Conservation (phyloP, 108 stramenopile genomes). For the Cyclotella choctawhatcheeana region DNA sequence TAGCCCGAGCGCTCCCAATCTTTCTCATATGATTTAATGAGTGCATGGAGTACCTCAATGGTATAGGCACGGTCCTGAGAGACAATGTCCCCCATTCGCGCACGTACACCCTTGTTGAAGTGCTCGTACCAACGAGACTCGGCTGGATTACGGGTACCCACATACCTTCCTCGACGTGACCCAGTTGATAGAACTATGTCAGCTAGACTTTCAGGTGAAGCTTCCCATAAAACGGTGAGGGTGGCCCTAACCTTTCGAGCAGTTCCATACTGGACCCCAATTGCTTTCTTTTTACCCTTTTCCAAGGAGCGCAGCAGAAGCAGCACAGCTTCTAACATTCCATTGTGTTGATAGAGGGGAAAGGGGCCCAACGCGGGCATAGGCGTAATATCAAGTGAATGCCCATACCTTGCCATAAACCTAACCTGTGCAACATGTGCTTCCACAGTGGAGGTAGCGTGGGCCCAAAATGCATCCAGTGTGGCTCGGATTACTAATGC, state of each 20-base stretch:
- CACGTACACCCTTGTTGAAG: conserved; percentile 6
- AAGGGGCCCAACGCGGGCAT: conserved; percentile 24
- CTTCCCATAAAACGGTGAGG: conserved; percentile 20
- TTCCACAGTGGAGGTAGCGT: neutral
- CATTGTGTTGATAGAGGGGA: conserved; percentile 2
- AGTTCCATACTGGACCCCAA: conserved; percentile 23
- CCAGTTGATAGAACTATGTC: conserved; percentile 17
- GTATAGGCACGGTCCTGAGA: conserved; percentile 32
- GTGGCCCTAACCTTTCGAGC: conserved; percentile 20
- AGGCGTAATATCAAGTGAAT: neutral
- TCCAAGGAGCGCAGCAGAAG: conserved; percentile 9
- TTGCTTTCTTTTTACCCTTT: conserved; percentile 8
- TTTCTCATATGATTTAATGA: conserved; percentile 22
- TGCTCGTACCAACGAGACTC: conserved; percentile 30
- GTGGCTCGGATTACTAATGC: conserved; percentile 18
- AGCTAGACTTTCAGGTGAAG: conserved; percentile 11
- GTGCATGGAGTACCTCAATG: conserved; percentile 15
- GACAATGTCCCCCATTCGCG: conserved; percentile 32
- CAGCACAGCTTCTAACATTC: conserved; percentile 21
- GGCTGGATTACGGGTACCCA: conserved; percentile 16
- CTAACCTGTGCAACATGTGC: conserved; percentile 17
- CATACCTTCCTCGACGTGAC: neutral
- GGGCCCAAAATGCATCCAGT: conserved; percentile 33
- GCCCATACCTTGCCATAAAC: conserved; percentile 16
- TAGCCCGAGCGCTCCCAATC: conserved; percentile 6